Base-by-base conservation (phyloP, 306 rosid species). In the Clitoria ternatea region DNA sequence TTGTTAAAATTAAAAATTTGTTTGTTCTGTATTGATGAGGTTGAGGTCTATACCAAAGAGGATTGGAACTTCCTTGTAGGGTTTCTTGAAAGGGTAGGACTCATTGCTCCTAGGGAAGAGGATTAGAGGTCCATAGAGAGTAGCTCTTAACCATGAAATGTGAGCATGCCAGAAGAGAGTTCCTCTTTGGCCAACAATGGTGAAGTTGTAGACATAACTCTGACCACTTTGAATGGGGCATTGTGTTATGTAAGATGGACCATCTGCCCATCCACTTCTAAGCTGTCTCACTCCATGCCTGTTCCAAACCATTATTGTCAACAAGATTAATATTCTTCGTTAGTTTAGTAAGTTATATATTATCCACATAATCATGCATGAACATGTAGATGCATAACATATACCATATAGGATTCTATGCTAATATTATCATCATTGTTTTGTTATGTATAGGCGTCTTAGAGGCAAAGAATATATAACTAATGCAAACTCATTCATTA, bases 111-210 rank as follows among this genome's bases (percentile, higher is more conserved):
- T 61, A 3, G 92, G 96, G 24, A 83, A 85, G 66, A 89, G 80
- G 32, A 89, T 72, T 5, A 89, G 77, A 64, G 96, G 87, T 56
- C 92, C 96, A 73, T 85, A 86, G 2, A 89, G 45, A 14, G 92
- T 85, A 39, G 90, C 83, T 70, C 96, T 83, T 47, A 89, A 59
- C 92, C 92, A 89, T 12, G 90, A 80, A 44, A 86, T 45, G 74
- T 89, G 92, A 55, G 92, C 88, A 73, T 84, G 92, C 92, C 92
- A 89, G 54, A 79, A 86, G 5, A 89, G 76, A 66, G 90, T 86
- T 56, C 92, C 96, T 70, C 90, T 84, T 73, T 89, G 90, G 1
- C 90, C 96, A 52, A 74, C 82, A 49, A 83, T 71, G 78, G 80
- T 89, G 88, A 84, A 89, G 69, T 89, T 86, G 79, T 89, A 89